A percentile compares a stretch with the other conserved stretches of the same genome.
Evolutionary conservation across 352 stramenopile genomes (phyloP).

Genomic region (Globisporangium viniferum): DNA sequence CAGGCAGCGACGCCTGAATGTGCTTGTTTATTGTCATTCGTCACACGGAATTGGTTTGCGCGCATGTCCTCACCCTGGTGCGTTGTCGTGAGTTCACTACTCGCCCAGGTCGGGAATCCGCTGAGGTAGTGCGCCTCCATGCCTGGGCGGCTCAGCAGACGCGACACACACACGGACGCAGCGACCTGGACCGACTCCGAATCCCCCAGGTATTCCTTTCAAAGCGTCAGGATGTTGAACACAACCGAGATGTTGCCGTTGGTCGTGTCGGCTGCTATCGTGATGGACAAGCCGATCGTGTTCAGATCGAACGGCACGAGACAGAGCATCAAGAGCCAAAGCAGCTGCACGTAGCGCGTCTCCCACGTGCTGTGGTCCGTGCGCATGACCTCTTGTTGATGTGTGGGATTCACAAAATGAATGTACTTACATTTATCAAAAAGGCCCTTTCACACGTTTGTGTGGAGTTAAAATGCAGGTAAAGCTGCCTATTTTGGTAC

Average conservation of each 20-base stretch:
- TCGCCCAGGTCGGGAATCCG: slow-evolving; percentile 90
- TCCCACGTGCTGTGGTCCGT: slow-evolving; percentile 69
- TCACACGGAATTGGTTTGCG: slow-evolving; percentile 75
- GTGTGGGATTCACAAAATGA: too few species aligned
- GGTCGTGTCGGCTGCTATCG: slow-evolving; percentile 14
- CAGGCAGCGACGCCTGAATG: too few species aligned
- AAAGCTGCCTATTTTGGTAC: too few species aligned
- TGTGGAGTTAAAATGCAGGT: too few species aligned
- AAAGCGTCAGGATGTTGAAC: slow-evolving; percentile 73
- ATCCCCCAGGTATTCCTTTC: slow-evolving; percentile 83
- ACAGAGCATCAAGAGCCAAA: slow-evolving; percentile 98
- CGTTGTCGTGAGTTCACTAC: slow-evolving; percentile 47
- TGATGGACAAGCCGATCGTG: slow-evolving; percentile 91
- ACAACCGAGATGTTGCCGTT: slow-evolving; percentile 62
- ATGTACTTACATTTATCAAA: too few species aligned
- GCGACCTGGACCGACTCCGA: slow-evolving; percentile 87
- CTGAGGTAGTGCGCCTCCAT: slow-evolving; percentile 90
- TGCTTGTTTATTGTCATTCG: too few species aligned
- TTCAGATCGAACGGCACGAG: slow-evolving; percentile 97
- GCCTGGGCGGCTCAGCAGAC: slow-evolving; percentile 94
- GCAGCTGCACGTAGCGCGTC: slow-evolving; percentile 88
- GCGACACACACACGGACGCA: slow-evolving; percentile 92
- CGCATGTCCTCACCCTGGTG: slow-evolving; percentile 34
- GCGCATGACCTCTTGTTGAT: too few species aligned
- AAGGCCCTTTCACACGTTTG: too few species aligned